These are phyloP conservation scores for Cystobasidium slooffiae DNA, from an alignment of 1,284 basidiomycete genomes.

Conservation along the genomic window DNA sequence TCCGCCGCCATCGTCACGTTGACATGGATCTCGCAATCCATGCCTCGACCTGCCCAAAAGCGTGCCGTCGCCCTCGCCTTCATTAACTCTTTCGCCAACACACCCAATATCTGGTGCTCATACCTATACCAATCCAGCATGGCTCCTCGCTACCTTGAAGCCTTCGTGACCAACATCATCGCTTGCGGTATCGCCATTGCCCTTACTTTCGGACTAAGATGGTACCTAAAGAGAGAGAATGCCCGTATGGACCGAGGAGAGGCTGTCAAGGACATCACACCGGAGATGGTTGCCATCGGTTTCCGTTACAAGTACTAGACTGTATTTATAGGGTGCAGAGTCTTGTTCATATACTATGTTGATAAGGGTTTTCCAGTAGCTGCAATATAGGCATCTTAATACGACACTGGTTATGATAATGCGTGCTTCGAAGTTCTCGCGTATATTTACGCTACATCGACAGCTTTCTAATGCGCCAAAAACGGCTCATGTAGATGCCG, in stretches of 20 bases:
- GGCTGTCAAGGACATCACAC: slow-evolving; percentile 34
- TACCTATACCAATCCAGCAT: slow-evolving; percentile 50
- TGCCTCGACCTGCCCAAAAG: slow-evolving; percentile 57
- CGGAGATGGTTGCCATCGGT: slow-evolving; percentile 30
- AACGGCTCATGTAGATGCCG: no score
- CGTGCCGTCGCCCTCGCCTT: slow-evolving; percentile 58
- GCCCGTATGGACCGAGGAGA: slow-evolving; percentile 55
- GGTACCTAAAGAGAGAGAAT: slow-evolving; percentile 56
- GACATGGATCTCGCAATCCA: slow-evolving; percentile 54
- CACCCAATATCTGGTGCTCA: slow-evolving; percentile 58
- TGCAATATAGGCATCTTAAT: no score
- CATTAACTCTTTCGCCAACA: slow-evolving; percentile 58
- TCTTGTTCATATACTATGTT: no score
- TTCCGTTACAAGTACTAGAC: slow-evolving; percentile 32
- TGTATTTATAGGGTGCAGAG: neutral
- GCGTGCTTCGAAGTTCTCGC: no score
- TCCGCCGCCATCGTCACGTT: slow-evolving; percentile 53
- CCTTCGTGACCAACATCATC: slow-evolving; percentile 57
- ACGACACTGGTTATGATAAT: no score
- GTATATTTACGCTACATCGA: no score
- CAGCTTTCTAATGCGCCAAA: no score
- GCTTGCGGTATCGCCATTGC: slow-evolving; percentile 54
- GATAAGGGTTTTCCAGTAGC: no score
- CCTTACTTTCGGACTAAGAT: slow-evolving; percentile 46
- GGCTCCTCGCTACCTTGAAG: slow-evolving; percentile 55